Evolutionary conservation across 2,329 filamentous ascomycete genomes (phyloP).

Genomic region (Cryoendolithus antarcticus): DNA sequence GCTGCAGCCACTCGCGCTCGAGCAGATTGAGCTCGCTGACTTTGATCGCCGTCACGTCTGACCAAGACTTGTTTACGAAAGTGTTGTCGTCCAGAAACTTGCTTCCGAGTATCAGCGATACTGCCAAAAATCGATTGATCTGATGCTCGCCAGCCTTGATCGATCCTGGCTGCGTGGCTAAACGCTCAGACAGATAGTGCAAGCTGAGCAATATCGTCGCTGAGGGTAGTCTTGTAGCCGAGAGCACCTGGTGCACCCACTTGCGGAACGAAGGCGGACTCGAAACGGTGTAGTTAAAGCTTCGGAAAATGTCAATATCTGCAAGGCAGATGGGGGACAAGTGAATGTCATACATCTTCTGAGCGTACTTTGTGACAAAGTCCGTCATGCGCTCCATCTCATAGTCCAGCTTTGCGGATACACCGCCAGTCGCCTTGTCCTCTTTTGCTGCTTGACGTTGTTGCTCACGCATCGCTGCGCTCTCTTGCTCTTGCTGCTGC

Average conservation of each 20-base stretch:
- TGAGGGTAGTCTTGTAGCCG: slow-evolving; percentile 77
- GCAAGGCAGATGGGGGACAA: slow-evolving; percentile 42
- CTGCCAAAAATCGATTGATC: slow-evolving; percentile 77
- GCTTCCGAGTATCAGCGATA: slow-evolving; percentile 74
- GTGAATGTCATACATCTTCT: slow-evolving; percentile 54
- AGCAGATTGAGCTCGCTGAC: slow-evolving; percentile 73
- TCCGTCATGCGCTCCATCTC: slow-evolving; percentile 94
- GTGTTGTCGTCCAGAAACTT: slow-evolving; percentile 97
- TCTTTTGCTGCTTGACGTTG: slow-evolving; percentile 39
- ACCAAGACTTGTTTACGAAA: slow-evolving; percentile 94
- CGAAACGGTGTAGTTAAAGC: slow-evolving; percentile 48
- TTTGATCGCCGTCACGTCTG: slow-evolving; percentile 81
- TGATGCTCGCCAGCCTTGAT: slow-evolving; percentile 46
- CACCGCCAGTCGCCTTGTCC: slow-evolving; percentile 64
- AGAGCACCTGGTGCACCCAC: slow-evolving; percentile 82
- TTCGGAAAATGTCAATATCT: slow-evolving; percentile 52
- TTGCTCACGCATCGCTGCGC: slow-evolving; percentile 21
- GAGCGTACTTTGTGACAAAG: slow-evolving; percentile 83
- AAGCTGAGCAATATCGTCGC: slow-evolving; percentile 84
- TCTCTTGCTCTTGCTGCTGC: slow-evolving; percentile 28
- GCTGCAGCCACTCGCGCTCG: slow-evolving; percentile 76
- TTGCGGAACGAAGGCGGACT: slow-evolving; percentile 70
- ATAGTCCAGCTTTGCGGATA: slow-evolving; percentile 89
- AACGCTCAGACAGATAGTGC: slow-evolving; percentile 74
- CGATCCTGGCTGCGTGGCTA: slow-evolving; percentile 33